These are phyloP conservation scores for Malus hybrid DNA, from an alignment of 331 rosid species.

Conservation along the genomic window DNA sequence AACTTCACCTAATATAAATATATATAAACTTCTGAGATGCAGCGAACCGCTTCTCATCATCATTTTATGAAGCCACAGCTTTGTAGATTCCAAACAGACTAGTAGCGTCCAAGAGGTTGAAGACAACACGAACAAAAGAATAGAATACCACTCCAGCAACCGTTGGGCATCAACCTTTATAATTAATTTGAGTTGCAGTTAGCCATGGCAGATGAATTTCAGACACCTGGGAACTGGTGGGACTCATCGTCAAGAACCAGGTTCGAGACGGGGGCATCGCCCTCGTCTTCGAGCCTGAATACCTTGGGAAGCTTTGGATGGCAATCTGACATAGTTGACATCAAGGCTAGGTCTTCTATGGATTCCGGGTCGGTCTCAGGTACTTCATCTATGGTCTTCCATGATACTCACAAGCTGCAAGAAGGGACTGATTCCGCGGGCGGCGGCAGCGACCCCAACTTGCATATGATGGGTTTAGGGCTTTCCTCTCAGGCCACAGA, in stretches of 20 bases:
- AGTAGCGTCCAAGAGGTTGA: background rate
- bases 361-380: conserved; percentile 46
- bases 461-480: conserved; percentile 86
- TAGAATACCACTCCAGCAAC: background rate
- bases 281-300: conserved; percentile 58
- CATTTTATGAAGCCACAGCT: conserved; percentile 29
- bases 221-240: conserved; percentile 84
- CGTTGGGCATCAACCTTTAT: background rate
- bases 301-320: conserved; percentile 54
- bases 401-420: conserved; percentile 41
- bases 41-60: conserved; percentile 54
- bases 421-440: conserved; percentile 35
- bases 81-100: background rate
- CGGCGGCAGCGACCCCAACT: conserved; percentile 42
- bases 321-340: conserved; percentile 52
- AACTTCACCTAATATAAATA: background rate
- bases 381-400: conserved; percentile 48
- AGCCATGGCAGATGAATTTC: conserved; percentile 85
- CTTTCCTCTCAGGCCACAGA: conserved; percentile 73
- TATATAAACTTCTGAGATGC: conserved; percentile 63
- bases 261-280: conserved; percentile 61
- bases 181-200: background rate
- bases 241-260: conserved; percentile 57
- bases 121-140: background rate
- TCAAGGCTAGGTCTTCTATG: conserved; percentile 58